phyloP scores from a whole-genome alignment of 805 yeast genomes.

The Candida berthetii region DNA sequence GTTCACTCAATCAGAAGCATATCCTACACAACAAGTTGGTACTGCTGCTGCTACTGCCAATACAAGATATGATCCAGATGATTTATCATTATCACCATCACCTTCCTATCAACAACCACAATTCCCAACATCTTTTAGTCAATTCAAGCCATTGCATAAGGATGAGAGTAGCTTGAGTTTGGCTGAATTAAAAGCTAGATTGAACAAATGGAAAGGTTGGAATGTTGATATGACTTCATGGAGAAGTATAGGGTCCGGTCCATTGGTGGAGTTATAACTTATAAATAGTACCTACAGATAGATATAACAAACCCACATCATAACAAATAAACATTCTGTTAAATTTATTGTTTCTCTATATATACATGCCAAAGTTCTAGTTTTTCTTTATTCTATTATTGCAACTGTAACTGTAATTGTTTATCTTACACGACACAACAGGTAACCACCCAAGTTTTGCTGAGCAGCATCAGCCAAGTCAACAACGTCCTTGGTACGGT shows the following conservation, averaged over 20 bases:
- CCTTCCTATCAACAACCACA: constrained; percentile 13
- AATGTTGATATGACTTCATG: constrained; percentile 82
- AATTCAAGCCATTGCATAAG: constrained; percentile 10
- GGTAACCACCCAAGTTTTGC: constrained; percentile 66
- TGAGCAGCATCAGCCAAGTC: constrained; percentile 86
- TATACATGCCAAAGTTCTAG: too few species aligned
- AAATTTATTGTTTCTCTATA: too few species aligned
- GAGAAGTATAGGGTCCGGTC: constrained; percentile 68
- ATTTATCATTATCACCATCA: constrained; percentile 14
- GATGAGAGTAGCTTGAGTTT: constrained; percentile 26
- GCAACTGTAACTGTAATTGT: constrained; percentile 10
- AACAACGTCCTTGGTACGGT: constrained; percentile 44
- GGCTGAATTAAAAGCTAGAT: constrained; percentile 47
- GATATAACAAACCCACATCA: too few species aligned
- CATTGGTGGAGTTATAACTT: constrained; percentile 40
- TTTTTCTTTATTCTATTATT: too few species aligned
- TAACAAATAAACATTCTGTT: too few species aligned
- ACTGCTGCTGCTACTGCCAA: too few species aligned
- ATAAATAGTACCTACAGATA: not conserved
- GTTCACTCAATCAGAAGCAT: too few species aligned
- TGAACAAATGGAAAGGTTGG: constrained; percentile 78
- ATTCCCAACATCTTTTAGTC: constrained; percentile 8
- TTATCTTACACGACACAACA: constrained; percentile 69
- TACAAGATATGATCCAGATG: not conserved
- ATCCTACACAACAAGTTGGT: constrained; percentile 7